Conservation (phyloP, 768 basidiomycete genomes). For the Suillus subalutaceus region DNA sequence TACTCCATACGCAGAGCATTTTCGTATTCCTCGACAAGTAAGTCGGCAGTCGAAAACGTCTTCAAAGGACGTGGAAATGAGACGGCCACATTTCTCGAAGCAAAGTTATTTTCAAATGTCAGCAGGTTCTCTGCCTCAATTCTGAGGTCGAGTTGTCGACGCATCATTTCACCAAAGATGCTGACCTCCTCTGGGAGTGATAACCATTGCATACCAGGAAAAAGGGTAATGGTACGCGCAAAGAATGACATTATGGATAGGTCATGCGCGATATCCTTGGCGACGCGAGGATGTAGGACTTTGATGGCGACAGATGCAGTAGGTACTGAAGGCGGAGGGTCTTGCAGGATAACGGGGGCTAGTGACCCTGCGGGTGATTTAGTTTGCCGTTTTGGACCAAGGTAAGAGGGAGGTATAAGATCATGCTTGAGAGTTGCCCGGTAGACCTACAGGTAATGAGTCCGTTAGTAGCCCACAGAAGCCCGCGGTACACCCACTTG, state of each 20-base stretch:
- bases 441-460: slow-evolving; percentile 64
- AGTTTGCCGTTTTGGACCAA: slow-evolving; percentile 67
- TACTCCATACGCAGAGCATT: slow-evolving; percentile 88
- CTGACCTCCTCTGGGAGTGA: slow-evolving; percentile 94
- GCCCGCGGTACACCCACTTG: slow-evolving; percentile 52
- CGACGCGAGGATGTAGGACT: slow-evolving; percentile 87
- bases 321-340: slow-evolving; percentile 73
- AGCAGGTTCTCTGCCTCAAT: slow-evolving; percentile 88
- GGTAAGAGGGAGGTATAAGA: slow-evolving; percentile 83
- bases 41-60: slow-evolving; percentile 76
- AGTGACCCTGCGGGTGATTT: slow-evolving; percentile 53
- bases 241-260: slow-evolving; percentile 96
- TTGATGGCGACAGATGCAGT: slow-evolving; percentile 93
- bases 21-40: slow-evolving; percentile 92
- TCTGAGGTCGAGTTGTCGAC: slow-evolving; percentile 87
- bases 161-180: slow-evolving; percentile 97
- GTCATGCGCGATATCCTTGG: slow-evolving; percentile 83
- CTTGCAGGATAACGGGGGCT: slow-evolving; percentile 47
- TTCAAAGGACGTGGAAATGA: slow-evolving; percentile 89
- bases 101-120: slow-evolving; percentile 86
- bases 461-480: background rate
- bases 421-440: slow-evolving; percentile 82
- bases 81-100: slow-evolving; percentile 74
- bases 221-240: slow-evolving; percentile 69
- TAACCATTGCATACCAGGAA: slow-evolving; percentile 97